Percentiles rank a stretch among this genome's conserved stretches.
Conservation (phyloP, 108 stramenopile genomes). For the Schizochytrium sp. region DNA sequence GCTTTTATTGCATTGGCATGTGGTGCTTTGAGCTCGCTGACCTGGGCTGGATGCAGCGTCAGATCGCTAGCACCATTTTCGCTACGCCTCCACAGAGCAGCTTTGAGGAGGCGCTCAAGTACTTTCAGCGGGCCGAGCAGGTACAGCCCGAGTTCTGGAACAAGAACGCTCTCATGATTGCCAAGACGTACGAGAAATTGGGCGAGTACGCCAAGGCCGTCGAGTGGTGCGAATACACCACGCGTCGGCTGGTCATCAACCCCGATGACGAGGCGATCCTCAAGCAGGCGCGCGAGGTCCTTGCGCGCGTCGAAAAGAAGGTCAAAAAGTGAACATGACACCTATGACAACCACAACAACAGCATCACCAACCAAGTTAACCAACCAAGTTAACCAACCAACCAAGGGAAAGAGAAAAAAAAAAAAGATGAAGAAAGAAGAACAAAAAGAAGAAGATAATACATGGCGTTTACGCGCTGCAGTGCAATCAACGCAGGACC, state of each 20-base stretch:
- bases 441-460: no score
- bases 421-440: not conserved
- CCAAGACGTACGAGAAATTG: conserved; percentile 6
- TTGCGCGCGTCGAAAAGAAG: not conserved
- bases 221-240: not conserved
- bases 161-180: conserved; percentile 14
- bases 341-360: no score
- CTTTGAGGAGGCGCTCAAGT: not conserved
- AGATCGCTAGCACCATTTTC: not conserved
- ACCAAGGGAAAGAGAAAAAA: not conserved
- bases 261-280: not conserved
- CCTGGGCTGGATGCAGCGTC: not conserved
- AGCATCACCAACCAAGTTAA: no score
- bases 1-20: not conserved
- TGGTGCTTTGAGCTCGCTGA: not conserved
- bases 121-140: not conserved
- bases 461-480: no score
- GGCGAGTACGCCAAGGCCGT: not conserved
- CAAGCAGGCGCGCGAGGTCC: not conserved
- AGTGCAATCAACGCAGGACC: no score
- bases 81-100: not conserved
- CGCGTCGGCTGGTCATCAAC: not conserved
- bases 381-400: no score
- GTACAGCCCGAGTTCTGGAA: conserved; percentile 12
- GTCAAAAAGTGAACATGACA: not conserved